These are phyloP conservation scores for Lentinula raphanica DNA, from an alignment of 768 basidiomycete species.

Conservation along the genomic window DNA sequence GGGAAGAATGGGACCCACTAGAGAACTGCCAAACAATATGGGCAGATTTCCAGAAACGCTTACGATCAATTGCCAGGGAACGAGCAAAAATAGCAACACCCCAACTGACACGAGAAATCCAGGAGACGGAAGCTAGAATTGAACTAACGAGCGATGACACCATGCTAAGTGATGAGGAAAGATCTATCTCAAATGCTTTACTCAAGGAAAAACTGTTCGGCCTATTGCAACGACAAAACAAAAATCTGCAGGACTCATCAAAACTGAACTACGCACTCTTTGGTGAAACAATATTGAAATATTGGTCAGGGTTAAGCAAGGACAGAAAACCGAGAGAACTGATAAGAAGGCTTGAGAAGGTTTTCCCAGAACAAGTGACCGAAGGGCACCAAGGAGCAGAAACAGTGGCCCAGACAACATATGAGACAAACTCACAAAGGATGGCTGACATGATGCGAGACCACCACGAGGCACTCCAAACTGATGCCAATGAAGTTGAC, in stretches of 20 bases:
- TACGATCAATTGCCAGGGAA: conserved; percentile 6
- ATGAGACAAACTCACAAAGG: background rate
- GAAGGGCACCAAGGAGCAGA: background rate
- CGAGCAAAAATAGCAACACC: conserved; percentile 8
- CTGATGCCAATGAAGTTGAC: background rate
- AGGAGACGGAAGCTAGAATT: background rate
- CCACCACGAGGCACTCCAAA: background rate
- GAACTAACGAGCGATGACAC: background rate
- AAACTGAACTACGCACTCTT: conserved; percentile 3
- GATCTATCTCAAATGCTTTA: background rate
- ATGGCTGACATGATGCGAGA: background rate
- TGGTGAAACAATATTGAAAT: conserved; percentile 14
- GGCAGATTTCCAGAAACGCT: conserved; percentile 3
- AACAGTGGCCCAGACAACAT: background rate
- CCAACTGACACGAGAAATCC: background rate
- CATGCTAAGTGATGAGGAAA: background rate
- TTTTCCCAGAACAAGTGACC: background rate
- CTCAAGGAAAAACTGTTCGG: background rate
- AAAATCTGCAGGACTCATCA: conserved; percentile 5
- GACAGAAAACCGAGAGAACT: conserved; percentile 12
- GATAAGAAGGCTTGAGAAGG: conserved; percentile 7
- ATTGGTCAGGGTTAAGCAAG: conserved; percentile 13
- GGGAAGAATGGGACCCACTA: conserved; percentile 2
- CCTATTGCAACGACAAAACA: background rate
- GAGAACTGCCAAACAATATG: conserved; percentile 10